These are phyloP conservation scores for Kodamaea fukazawae DNA, from an alignment of 805 yeast genomes.

Conservation along the genomic window DNA sequence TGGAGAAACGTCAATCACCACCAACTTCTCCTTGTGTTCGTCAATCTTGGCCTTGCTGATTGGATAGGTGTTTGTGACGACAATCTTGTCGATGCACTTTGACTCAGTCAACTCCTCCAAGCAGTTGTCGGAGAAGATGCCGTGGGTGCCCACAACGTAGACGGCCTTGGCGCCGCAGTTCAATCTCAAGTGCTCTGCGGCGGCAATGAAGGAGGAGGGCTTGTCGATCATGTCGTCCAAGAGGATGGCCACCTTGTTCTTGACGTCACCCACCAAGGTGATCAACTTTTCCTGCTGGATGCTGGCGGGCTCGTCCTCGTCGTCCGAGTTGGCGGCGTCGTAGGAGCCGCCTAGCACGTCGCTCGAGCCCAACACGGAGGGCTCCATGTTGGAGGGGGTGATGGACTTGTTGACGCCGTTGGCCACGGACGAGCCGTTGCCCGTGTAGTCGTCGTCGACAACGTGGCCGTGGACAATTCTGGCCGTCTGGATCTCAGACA, in stretches of 20 bases:
- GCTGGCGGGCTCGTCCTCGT: conserved; percentile 71
- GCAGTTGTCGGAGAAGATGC: conserved; percentile 85
- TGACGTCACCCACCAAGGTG: conserved; percentile 94
- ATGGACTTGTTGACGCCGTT: conserved; percentile 4
- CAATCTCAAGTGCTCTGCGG: conserved; percentile 94
- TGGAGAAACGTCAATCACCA: conserved; percentile 88
- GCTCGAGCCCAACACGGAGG: conserved; percentile 22
- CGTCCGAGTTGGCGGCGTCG: conserved; percentile 81
- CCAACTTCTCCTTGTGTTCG: conserved; percentile 60
- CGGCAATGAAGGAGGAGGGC: conserved; percentile 90
- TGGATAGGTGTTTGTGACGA: conserved; percentile 96
- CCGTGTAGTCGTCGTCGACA: conserved; percentile 74
- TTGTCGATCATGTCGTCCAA: conserved; percentile 97
- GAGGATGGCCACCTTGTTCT: conserved; percentile 86
- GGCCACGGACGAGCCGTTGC: conserved; percentile 12
- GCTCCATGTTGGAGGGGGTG: conserved; percentile 18
- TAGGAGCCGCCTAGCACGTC: conserved; percentile 79
- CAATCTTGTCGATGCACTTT: conserved; percentile 83
- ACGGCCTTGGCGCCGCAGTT: conserved; percentile 96
- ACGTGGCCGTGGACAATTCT: conserved; percentile 96
- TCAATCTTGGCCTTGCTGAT: conserved; percentile 60
- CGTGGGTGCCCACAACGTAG: conserved; percentile 92
- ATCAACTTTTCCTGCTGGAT: conserved; percentile 77
- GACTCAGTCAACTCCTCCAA: conserved; percentile 75
- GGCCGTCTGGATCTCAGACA: conserved; percentile 88